Conservation (phyloP, 306 rosid genomes). For the Malus sylvestris region DNA sequence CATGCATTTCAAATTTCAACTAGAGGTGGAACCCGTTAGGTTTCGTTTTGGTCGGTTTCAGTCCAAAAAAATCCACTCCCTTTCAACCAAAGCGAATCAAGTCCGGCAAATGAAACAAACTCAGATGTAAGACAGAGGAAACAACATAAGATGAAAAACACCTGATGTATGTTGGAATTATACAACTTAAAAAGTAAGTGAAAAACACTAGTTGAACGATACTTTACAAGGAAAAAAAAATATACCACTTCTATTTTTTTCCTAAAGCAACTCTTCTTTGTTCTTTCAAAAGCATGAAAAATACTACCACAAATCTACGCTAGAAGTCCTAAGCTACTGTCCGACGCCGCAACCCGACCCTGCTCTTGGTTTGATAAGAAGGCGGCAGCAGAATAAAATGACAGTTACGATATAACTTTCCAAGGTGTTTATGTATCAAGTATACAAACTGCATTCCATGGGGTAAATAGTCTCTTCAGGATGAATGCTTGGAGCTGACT, state of each 20-base stretch:
- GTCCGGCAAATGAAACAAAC: background rate
- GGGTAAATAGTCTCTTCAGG: constrained; percentile 8
- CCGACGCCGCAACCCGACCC: background rate
- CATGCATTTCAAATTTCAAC: too few species aligned
- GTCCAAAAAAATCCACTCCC: background rate
- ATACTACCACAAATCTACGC: background rate
- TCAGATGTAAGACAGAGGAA: background rate
- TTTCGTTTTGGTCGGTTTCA: too few species aligned
- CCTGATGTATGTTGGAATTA: background rate
- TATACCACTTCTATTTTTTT: background rate
- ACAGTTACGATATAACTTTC: background rate
- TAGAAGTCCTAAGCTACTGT: background rate
- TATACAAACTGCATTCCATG: constrained; percentile 15
- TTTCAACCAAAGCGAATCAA: background rate
- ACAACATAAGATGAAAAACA: background rate
- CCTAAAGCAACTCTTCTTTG: background rate
- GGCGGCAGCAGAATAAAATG: background rate
- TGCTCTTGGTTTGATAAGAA: background rate
- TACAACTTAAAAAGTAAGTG: background rate
- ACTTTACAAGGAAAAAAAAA: background rate
- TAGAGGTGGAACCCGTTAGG: background rate
- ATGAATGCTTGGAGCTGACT: background rate
- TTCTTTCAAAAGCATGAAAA: constrained; percentile 2
- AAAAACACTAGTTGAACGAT: background rate
- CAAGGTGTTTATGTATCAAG: constrained; percentile 16